A percentile compares a stretch with the other conserved stretches of the same genome.
phyloP scores from a whole-genome alignment of 768 basidiomycete species.

The Psilocybe cyanescens region DNA sequence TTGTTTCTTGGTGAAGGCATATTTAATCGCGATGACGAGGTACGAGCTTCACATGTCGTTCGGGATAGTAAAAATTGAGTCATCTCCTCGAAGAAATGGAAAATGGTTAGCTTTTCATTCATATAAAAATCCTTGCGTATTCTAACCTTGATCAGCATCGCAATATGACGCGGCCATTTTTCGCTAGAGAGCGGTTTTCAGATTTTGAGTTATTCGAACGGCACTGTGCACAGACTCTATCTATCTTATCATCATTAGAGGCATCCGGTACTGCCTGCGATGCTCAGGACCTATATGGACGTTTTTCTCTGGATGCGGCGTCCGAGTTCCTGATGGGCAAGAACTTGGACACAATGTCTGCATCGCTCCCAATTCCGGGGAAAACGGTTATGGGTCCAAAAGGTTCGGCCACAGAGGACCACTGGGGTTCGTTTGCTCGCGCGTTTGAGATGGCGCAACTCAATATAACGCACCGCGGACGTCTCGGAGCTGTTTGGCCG shows the following conservation, averaged over 20 bases:
- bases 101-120: constrained; percentile 48
- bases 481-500: constrained; percentile 63
- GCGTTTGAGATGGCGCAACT: constrained; percentile 64
- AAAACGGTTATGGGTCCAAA: constrained; percentile 52
- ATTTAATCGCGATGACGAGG: constrained; percentile 78
- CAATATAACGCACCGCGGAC: constrained; percentile 49
- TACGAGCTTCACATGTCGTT: constrained; percentile 28
- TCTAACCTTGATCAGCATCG: constrained; percentile 52
- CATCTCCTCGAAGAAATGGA: constrained; percentile 52
- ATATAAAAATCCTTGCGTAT: neutral
- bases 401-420: constrained; percentile 61
- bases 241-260: constrained; percentile 47
- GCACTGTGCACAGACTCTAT: constrained; percentile 50
- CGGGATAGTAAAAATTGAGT: neutral
- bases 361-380: constrained; percentile 53
- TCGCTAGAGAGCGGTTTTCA: constrained; percentile 70
- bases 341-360: constrained; percentile 63
- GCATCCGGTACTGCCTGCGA: constrained; percentile 50
- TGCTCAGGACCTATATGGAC: constrained; percentile 67
- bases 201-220: constrained; percentile 73
- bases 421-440: constrained; percentile 63
- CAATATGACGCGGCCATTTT: constrained; percentile 70
- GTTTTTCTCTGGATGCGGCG: constrained; percentile 73
- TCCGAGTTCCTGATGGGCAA: constrained; percentile 76
- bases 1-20: constrained; percentile 76